These are phyloP conservation scores for Candolleomyces eurysporus DNA, from an alignment of 768 basidiomycete genomes.

Conservation along the genomic window DNA sequence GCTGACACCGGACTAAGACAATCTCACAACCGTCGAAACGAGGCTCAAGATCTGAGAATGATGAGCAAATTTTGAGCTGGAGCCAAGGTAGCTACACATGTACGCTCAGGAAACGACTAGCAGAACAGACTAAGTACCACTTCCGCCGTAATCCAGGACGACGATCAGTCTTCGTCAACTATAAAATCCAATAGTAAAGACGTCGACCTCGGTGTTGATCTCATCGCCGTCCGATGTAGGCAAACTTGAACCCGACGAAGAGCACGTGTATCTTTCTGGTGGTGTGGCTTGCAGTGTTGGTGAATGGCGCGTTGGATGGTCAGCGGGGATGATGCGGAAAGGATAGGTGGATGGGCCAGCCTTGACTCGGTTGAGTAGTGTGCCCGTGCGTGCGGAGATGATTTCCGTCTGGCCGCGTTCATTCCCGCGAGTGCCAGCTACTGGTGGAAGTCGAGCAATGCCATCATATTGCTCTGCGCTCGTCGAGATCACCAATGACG, in stretches of 20 bases:
- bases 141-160: no score
- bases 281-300: not conserved
- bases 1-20: no score
- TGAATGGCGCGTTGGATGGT: conserved; percentile 4
- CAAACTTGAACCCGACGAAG: not conserved
- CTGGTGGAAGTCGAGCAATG: no score
- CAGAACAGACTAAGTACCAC: no score
- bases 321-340: conserved; percentile 6
- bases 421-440: not conserved
- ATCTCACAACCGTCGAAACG: no score
- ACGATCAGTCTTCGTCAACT: no score
- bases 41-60: no score
- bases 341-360: not conserved
- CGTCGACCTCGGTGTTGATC: no score
- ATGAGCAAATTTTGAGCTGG: no score
- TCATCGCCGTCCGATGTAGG: not conserved
- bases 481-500: conserved; percentile 13
- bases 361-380: not conserved
- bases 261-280: not conserved
- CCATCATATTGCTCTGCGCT: not conserved
- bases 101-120: no score
- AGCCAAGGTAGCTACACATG: no score
- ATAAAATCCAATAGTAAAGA: no score
- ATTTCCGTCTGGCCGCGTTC: conserved; percentile 1
- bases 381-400: not conserved